phyloP scores from a whole-genome alignment of 2,329 filamentous ascomycete genomes.

The Penicillium sp. region DNA sequence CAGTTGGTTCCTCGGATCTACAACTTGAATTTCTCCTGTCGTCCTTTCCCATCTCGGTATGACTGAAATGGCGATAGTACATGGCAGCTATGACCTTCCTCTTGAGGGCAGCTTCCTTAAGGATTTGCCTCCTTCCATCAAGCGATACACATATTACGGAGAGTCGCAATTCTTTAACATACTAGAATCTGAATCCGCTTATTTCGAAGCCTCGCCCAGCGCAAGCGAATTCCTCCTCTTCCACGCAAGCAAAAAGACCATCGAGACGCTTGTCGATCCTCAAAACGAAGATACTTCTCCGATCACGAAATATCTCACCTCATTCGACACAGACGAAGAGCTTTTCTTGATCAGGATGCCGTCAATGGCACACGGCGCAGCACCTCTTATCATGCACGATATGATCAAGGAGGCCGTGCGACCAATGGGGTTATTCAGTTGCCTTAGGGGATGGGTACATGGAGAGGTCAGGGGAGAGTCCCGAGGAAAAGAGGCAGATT shows the following conservation, averaged over 20 bases:
- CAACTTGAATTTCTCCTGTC: no score
- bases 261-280: slow-evolving; percentile 7
- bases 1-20: no score
- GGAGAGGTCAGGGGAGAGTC: background rate
- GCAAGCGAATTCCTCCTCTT: slow-evolving; percentile 5
- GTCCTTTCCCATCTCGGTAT: background rate
- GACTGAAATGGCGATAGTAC: background rate
- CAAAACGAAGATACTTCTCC: background rate
- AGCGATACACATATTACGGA: slow-evolving; percentile 6
- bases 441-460: background rate
- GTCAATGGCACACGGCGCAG: background rate
- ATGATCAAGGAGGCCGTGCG: no score
- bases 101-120: slow-evolving; percentile 1
- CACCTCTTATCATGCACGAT: background rate
- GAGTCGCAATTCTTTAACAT: slow-evolving; percentile 1
- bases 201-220: background rate
- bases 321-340: slow-evolving; percentile 6
- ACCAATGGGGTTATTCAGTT: background rate
- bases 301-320: background rate
- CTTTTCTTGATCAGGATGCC: slow-evolving; percentile 5
- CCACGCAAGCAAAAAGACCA: slow-evolving; percentile 5
- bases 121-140: slow-evolving; percentile 3
- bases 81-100: background rate
- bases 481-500: slow-evolving; percentile 5
- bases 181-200: background rate